Conservation (phyloP, 495 filamentous ascomycete genomes). For the Penicillium daleae region DNA sequence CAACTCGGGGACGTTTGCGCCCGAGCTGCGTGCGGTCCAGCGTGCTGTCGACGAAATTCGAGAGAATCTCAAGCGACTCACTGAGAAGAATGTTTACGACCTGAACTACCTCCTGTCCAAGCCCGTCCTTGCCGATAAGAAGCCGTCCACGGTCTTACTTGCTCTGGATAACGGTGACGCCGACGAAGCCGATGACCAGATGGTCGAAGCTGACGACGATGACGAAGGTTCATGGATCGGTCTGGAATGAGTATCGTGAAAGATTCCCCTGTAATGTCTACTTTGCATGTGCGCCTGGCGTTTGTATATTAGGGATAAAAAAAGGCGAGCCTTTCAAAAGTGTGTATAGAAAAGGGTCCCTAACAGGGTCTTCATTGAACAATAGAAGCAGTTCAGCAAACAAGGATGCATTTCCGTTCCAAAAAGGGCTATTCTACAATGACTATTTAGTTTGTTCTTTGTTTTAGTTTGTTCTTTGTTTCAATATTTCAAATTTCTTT, state of each 20-base stretch:
- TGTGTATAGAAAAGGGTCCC: conserved; percentile 20
- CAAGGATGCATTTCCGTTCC: background rate
- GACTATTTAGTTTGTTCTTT: background rate
- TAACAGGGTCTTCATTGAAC: background rate
- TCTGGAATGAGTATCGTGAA: conserved; percentile 39
- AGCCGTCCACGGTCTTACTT: conserved; percentile 30
- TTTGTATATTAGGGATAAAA: conserved; percentile 39
- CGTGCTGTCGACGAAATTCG: conserved; percentile 77
- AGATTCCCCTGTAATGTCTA: conserved; percentile 34
- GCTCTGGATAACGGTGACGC: conserved; percentile 34
- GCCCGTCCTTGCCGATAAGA: conserved; percentile 44
- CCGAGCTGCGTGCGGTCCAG: conserved; percentile 79
- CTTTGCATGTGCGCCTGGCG: conserved; percentile 51
- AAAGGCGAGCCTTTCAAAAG: conserved; percentile 22
- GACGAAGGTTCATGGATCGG: conserved; percentile 50
- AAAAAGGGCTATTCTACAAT: conserved; percentile 1
- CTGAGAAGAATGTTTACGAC: conserved; percentile 84
- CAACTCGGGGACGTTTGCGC: conserved; percentile 71
- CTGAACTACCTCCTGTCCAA: conserved; percentile 75
- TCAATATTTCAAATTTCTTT: background rate
- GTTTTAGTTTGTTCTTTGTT: background rate
- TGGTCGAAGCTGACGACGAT: conserved; percentile 39
- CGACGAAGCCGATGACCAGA: conserved; percentile 37
- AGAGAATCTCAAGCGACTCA: conserved; percentile 70
- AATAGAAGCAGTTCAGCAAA: background rate